Evolutionary conservation across 345 rosid species (phyloP), one percentile per base, ranked within the genome.

Genomic region (Aquilaria sinensis): DNA sequence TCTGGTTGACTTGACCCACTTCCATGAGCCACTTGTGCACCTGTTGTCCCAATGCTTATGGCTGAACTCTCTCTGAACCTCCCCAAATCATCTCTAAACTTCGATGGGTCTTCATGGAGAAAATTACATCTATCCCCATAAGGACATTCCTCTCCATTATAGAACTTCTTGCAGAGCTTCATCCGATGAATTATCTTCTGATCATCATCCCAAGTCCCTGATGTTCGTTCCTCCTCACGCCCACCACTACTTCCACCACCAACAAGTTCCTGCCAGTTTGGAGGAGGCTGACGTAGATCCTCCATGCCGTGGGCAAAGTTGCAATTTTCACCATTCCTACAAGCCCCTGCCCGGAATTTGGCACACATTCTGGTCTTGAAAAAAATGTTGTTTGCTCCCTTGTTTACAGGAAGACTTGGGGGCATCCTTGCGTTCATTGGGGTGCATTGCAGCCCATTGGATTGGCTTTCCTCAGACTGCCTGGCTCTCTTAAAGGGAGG

Each of bases 131-230:
- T 85, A 23, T 90, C 93, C 2, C 97, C 97, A 72, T 90, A 94
- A 54, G 99, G 99, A 56, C 97, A 90, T 68, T 88, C 96, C 74
- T 88, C 97, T 0, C 97, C 96, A 31, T 78, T 85, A 63, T 87
- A 88, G 68, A 88, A 94, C 79, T 86, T 94, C 87, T 88, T 90
- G 67, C 96, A 94, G n/a, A 90, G 83, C 79, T 90, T 94, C 99
- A 88, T 83, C 83, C 82, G 83, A 71, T 82, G 88, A 61, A 94
- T 94, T 14, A 94, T 83, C 81, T 84, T 88, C 68, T 83, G 91
- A 76, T 94, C 99, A 65, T 88, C 97, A 32, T 94, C 95, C 93
- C 97, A 80, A 64, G 72, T 86, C 41, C 62, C 87, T 2, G 67
- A 62, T n/a, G 77, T 65, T 33, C 57, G 74, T 68, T 69, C 91